Base-by-base conservation (phyloP, 2,329 filamentous ascomycete species). In the Ploettnerulaceae sp. region DNA sequence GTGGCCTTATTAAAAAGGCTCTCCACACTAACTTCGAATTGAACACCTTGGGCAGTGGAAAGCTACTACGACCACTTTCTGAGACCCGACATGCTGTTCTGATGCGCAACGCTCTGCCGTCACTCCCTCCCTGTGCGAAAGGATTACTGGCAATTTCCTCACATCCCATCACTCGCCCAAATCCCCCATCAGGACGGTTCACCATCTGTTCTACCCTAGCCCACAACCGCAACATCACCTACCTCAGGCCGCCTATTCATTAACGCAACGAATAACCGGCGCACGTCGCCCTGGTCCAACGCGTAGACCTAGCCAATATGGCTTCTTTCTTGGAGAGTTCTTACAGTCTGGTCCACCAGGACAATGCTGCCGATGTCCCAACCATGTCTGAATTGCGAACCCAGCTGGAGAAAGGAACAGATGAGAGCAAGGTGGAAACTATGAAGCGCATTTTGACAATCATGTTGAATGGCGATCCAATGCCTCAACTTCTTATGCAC, bases 381-480 rank as follows among this genome's bases (percentile, higher is more conserved):
- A 82, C 85, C 53, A 75, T 93, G 69, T 88, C 89, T 65, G 93
- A 98, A 67, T 77, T 98, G 70, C 89, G 89, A 70, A 89, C 82
- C 61, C 86, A 94, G 75, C 75, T 96, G 60, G 90, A 96, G 72
- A 95, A 95, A 74, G 89, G 89, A 59, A 91, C 79, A 52, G 90
- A 95, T 68, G 89, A 95, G 69, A 82, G 79, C 64, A 96, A 96
- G 75, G 76, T 91, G 67, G 89, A 95, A 58, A 95, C 89, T 50
- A 94, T 94, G 89, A 94, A 93, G 81, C 86, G 82, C 72, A 89
- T 98, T 67, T 73, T 97, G 65, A 95, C 88, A 54, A 82, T 96
- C 65, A 97, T 98, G 93, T 81, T 98, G 64, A 97, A 97, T 67
- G 93, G 93, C 59, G 91, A 98, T 65, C 84, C 93, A 31, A 93